Base-by-base conservation (phyloP, 768 basidiomycete genomes). In the Russula virescens region DNA sequence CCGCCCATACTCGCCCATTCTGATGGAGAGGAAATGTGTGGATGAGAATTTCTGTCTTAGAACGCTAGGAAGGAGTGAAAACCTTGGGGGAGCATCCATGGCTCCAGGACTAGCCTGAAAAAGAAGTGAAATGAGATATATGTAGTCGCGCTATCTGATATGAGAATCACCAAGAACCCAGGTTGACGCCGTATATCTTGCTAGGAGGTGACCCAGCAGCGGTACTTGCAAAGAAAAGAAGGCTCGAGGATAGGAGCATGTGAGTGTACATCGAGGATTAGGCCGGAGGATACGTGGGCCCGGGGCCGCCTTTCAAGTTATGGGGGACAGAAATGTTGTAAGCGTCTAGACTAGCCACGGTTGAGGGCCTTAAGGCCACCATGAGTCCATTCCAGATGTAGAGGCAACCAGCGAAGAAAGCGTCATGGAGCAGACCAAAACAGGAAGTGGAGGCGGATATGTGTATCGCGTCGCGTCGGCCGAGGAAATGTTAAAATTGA, bases 11-110 rank as follows among this genome's bases (percentile, higher is more conserved):
- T 71, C 2, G 73, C 23, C 90, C 89, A 92, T 78, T 80, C 89
- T 86, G 66, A 28, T 25, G 6, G 3, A 7, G 5, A 21, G 31
- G 13, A 31, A 3, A 8, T 38, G 38, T 38, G 19, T 2, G 14
- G 25, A 13, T 46, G 40, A 55, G 6, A 16, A 35, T 21, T 19
- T 40, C 35, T 16, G 26, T 3, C 21, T 40, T 23, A 14, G 8
- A n/a, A 14, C n/a, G 9, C 16, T 35, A 50, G 34, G 5, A 28
- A 13, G 23, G 23, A 18, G 5, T 9, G 23, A 14, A 5, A 63
- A 85, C 85, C 86, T 71, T 78, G 74, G 10, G 88, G 88, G 46
- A 89, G 77, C 89, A 91, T 91, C 89, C 89, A 91, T n/a, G 88
- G 68, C 68, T 91, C 89, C 6, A 89, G 71, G 0, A 91, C 72